Evolutionary conservation across 2,329 filamentous ascomycete species (phyloP).

Genomic region (Aspergillus hortae): DNA sequence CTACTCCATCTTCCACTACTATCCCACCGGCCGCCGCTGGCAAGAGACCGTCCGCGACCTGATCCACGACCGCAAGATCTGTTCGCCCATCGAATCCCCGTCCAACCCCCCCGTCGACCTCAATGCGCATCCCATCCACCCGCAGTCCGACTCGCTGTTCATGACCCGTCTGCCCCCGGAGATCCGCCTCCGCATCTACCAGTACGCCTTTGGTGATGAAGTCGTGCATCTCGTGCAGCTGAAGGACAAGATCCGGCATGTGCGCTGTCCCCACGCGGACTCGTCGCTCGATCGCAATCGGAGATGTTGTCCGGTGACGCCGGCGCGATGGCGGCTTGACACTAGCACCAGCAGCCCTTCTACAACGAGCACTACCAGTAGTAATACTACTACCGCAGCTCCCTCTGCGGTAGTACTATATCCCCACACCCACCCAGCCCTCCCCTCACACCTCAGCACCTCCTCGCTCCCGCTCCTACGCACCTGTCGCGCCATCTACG

Average conservation of each 20-base stretch:
- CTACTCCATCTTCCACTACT: constrained; percentile 39
- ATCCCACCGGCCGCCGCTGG: constrained; percentile 33
- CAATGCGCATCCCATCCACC: constrained; percentile 12
- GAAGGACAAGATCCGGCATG: constrained; percentile 33
- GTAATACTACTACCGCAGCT: neutral
- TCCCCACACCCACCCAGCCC: constrained; percentile 29
- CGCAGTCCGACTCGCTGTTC: constrained; percentile 19
- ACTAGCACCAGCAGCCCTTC: neutral
- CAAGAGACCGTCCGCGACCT: constrained; percentile 32
- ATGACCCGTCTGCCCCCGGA: constrained; percentile 31
- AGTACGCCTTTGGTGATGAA: constrained; percentile 32
- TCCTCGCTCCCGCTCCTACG: constrained; percentile 25
- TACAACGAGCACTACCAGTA: neutral
- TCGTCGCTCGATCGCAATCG: constrained; percentile 27
- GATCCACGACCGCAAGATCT: constrained; percentile 35
- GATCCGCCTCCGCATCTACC: constrained; percentile 38
- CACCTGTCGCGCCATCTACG: constrained; percentile 33
- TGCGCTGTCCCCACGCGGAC: constrained; percentile 25
- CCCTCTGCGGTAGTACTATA: constrained; percentile 24
- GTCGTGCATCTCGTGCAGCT: constrained; percentile 35
- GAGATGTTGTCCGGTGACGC: constrained; percentile 30
- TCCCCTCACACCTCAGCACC: constrained; percentile 23
- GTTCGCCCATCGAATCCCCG: constrained; percentile 19
- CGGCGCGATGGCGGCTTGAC: constrained; percentile 28
- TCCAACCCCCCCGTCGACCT: constrained; percentile 13